phyloP scores from a whole-genome alignment of 1,284 basidiomycete species.

The Puccinia hordei region DNA sequence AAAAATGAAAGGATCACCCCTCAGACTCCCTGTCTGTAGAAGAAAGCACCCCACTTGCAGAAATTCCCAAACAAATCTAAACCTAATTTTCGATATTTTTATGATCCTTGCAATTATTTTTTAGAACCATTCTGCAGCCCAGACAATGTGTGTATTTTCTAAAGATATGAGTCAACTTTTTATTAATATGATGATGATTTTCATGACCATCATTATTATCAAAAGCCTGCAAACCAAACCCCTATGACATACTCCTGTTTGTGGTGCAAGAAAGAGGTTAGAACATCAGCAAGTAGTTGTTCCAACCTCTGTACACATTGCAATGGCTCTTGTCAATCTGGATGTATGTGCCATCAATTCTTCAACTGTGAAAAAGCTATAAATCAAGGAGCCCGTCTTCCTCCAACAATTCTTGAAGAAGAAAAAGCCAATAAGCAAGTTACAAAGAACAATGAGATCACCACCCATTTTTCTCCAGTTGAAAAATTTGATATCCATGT shows the following conservation, averaged over 20 bases:
- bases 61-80: not conserved
- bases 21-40: not conserved
- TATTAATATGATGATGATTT: no score
- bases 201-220: not conserved
- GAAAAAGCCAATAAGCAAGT: not conserved
- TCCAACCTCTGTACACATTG: constrained; percentile 10
- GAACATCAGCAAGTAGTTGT: not conserved
- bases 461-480: not conserved
- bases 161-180: not conserved
- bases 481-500: not conserved
- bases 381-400: not conserved
- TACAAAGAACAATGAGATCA: not conserved
- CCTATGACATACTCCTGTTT: not conserved
- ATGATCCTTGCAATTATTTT: not conserved
- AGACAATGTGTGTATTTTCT: not conserved
- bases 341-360: not conserved
- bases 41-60: not conserved
- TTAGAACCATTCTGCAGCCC: not conserved
- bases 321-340: constrained; percentile 10
- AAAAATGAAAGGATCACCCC: not conserved
- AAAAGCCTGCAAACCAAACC: not conserved
- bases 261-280: not conserved
- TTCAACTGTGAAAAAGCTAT: not conserved
- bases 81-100: not conserved
- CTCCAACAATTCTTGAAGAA: not conserved